Evolutionary conservation across 2,329 filamentous ascomycete species (phyloP), one percentile per base, ranked within the genome.

Genomic region (Aspergillus jensenii): DNA sequence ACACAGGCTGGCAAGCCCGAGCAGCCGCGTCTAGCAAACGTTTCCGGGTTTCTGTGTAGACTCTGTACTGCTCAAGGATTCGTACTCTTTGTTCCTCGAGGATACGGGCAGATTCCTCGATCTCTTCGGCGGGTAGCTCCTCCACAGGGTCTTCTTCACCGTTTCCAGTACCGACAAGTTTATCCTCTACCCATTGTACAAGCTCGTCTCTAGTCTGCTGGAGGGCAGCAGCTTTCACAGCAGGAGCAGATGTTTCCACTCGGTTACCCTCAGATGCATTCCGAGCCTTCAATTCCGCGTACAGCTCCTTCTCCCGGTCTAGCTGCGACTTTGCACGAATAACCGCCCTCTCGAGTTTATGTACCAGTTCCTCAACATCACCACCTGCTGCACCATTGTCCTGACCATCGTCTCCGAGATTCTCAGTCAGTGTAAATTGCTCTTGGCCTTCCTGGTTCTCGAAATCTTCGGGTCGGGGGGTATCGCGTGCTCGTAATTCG

Each of bases 151-250:
- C 66, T 37, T 69, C 68, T 23, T 74, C 72, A 5, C 64, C 64
- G 50, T 68, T 67, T 5, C 65, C 68, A 45, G 69, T 68, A 15
- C 62, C 78, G 17, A 76, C 71, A 46, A 83, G 63, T 44, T 81
- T 79, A 41, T 75, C 74, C 63, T 83, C 80, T 6, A 83, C 74
- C 81, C 81, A 83, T 45, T 76, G 71, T 5, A 82, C 74, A 44
- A 83, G 68, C 58, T 81, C 79, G 57, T 81, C 74, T 45, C 80
- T 74, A 12, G 79, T 80, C 39, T 69, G 68, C 51, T 78, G 71
- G 25, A 83, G 67, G 4, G 78, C 79, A 48, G 62, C 60, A 0
- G 76, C 52, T 58, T 67, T 74, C 7, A 59, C 56, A 17, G 59
- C 60, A 3, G 67, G 47, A 2, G 62, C 35, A 9, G 57, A 21